phyloP scores from a whole-genome alignment of 1,284 basidiomycete species.

The Ceratobasidium sp. region DNA sequence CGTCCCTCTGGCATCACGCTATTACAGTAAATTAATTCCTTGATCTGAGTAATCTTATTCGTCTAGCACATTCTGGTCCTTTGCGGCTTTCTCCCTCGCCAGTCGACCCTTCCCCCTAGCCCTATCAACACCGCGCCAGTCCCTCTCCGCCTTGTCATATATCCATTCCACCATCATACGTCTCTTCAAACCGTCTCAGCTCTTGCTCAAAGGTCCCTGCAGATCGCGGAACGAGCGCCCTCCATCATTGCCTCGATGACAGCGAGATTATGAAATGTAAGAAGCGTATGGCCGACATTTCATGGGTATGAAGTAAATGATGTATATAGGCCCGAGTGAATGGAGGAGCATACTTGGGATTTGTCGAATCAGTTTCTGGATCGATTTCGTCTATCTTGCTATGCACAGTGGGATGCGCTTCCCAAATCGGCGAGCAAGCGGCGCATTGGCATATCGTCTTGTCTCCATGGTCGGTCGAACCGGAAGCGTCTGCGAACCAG shows the following conservation, averaged over 20 bases:
- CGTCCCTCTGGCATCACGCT: too few species aligned
- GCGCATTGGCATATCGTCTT: slow-evolving; percentile 60
- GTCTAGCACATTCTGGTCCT: slow-evolving; percentile 16
- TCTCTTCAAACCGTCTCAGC: slow-evolving; percentile 57
- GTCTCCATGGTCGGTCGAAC: slow-evolving; percentile 45
- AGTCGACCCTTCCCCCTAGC: slow-evolving; percentile 72
- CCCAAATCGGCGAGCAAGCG: slow-evolving; percentile 65
- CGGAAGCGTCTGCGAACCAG: slow-evolving; percentile 47
- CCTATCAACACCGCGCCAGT: slow-evolving; percentile 68
- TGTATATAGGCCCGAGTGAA: slow-evolving; percentile 78
- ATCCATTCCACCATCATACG: slow-evolving; percentile 59
- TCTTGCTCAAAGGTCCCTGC: slow-evolving; percentile 56
- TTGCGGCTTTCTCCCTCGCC: slow-evolving; percentile 58
- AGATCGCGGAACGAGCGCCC: slow-evolving; percentile 55
- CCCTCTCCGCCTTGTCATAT: slow-evolving; percentile 58
- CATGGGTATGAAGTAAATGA: slow-evolving; percentile 83
- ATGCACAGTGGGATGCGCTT: slow-evolving; percentile 56
- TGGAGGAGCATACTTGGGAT: slow-evolving; percentile 47
- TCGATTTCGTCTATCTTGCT: slow-evolving; percentile 56
- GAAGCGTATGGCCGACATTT: slow-evolving; percentile 82
- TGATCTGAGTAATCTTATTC: neutral
- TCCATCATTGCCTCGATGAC: slow-evolving; percentile 70
- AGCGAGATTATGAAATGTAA: slow-evolving; percentile 74
- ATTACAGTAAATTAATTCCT: too few species aligned
- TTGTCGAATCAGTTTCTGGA: slow-evolving; percentile 39